Conservation (phyloP, 2,329 filamentous ascomycete genomes). For the Stachybotrys chlorohalonatus region DNA sequence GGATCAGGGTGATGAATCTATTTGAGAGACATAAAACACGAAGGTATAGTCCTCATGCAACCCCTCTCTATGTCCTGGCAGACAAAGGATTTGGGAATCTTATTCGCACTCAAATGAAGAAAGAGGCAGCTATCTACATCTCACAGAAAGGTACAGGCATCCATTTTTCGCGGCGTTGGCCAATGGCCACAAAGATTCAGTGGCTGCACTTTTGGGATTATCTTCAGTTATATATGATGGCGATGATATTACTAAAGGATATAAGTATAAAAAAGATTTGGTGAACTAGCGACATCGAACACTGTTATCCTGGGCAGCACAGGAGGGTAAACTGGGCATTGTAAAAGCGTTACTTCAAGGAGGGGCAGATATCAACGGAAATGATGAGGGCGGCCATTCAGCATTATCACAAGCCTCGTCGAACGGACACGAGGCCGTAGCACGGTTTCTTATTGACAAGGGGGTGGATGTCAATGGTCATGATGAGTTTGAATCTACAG, state of each 20-base stretch:
- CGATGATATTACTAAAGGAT: slow-evolving; percentile 1
- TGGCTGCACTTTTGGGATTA: slow-evolving; percentile 9
- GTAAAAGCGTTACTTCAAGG: neutral
- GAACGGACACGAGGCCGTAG: slow-evolving; percentile 11
- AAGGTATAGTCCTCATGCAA: slow-evolving; percentile 13
- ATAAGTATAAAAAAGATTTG: neutral
- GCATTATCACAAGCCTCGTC: slow-evolving; percentile 1
- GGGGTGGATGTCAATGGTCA: slow-evolving; percentile 3
- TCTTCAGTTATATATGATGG: slow-evolving; percentile 3
- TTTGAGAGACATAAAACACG: slow-evolving; percentile 16
- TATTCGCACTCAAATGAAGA: slow-evolving; percentile 14
- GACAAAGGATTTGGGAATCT: slow-evolving; percentile 14
- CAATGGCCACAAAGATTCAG: slow-evolving; percentile 15
- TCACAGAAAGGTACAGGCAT: slow-evolving; percentile 18
- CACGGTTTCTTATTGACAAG: slow-evolving; percentile 10
- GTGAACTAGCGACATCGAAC: neutral
- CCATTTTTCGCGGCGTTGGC: slow-evolving; percentile 26
- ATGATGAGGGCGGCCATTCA: neutral
- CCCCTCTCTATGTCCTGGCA: slow-evolving; percentile 25
- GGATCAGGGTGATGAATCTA: slow-evolving; percentile 20
- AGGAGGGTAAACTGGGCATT: slow-evolving; percentile 2
- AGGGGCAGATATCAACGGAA: slow-evolving; percentile 3
- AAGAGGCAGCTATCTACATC: slow-evolving; percentile 11
- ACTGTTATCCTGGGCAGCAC: slow-evolving; percentile 14
- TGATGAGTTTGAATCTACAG: slow-evolving; percentile 1